A percentile compares a stretch with the other conserved stretches of the same genome.
phyloP scores from a whole-genome alignment of 2,329 filamentous ascomycete genomes.

The Cladophialophora psammophila region DNA sequence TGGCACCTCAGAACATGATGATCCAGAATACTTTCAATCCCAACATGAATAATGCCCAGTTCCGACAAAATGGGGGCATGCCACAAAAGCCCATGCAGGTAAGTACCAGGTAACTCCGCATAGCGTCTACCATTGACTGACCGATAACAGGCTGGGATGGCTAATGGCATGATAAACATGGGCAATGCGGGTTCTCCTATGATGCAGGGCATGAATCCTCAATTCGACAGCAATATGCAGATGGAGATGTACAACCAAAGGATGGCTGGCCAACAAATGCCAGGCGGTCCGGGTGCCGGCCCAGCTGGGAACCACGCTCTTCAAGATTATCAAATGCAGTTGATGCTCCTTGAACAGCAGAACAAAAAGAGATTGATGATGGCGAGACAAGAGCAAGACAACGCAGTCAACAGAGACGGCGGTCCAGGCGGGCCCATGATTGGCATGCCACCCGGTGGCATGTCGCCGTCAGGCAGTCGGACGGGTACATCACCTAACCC shows the following conservation, averaged over 20 bases:
- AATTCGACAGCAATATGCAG: slow-evolving; percentile 47
- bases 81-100: slow-evolving; percentile 81
- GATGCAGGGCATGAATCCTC: slow-evolving; percentile 75
- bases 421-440: slow-evolving; percentile 56
- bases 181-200: slow-evolving; percentile 80
- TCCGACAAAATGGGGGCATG: slow-evolving; percentile 40
- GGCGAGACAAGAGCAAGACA: slow-evolving; percentile 72
- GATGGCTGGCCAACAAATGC: slow-evolving; percentile 49
- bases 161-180: slow-evolving; percentile 72
- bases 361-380: slow-evolving; percentile 72
- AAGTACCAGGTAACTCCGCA: slow-evolving; percentile 72
- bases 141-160: slow-evolving; percentile 78
- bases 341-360: slow-evolving; percentile 73
- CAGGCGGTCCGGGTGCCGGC: slow-evolving; percentile 50
- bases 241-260: slow-evolving; percentile 46
- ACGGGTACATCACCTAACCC: slow-evolving; percentile 67
- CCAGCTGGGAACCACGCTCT: slow-evolving; percentile 67
- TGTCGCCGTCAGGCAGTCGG: slow-evolving; percentile 65
- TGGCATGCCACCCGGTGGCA: slow-evolving; percentile 57
- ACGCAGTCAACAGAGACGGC: slow-evolving; percentile 60
- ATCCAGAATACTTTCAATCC: slow-evolving; percentile 76
- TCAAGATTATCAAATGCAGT: slow-evolving; percentile 74
- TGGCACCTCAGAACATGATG: slow-evolving; percentile 45
- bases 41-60: slow-evolving; percentile 71
- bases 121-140: slow-evolving; percentile 55